phyloP scores from a whole-genome alignment of 352 stramenopile species.

The Peronospora destructor region DNA sequence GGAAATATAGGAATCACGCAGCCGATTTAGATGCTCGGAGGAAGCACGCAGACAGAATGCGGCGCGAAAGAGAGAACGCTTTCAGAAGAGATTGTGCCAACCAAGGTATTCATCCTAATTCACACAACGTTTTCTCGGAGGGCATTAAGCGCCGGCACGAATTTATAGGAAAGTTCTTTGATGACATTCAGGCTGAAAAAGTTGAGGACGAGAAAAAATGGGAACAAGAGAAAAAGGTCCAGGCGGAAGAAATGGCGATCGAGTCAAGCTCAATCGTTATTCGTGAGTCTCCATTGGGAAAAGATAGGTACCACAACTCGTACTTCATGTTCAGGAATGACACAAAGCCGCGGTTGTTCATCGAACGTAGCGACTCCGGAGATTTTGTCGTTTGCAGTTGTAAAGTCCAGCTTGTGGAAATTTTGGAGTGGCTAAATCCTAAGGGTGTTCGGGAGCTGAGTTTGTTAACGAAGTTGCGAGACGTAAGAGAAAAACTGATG shows the following conservation, averaged over 20 bases:
- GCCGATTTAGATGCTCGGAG: constrained; percentile 48
- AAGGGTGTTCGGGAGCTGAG: constrained; percentile 64
- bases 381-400: constrained; percentile 48
- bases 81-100: constrained; percentile 54
- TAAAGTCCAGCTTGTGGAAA: constrained; percentile 31
- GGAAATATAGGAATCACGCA: constrained; percentile 44
- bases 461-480: constrained; percentile 47
- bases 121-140: constrained; percentile 56
- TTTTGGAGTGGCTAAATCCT: constrained; percentile 69
- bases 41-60: constrained; percentile 40
- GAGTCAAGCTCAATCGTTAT: constrained; percentile 53
- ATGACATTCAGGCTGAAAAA: constrained; percentile 47
- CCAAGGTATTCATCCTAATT: constrained; percentile 61
- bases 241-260: constrained; percentile 32
- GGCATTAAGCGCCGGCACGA: constrained; percentile 51
- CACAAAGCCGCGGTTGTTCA: constrained; percentile 48
- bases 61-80: constrained; percentile 50
- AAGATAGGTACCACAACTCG: constrained; percentile 67
- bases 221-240: constrained; percentile 43
- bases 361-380: constrained; percentile 59
- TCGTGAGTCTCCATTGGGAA: constrained; percentile 58
- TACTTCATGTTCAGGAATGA: constrained; percentile 79
- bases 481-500: constrained; percentile 38
- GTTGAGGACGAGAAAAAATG: constrained; percentile 43
- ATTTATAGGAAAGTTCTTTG: constrained; percentile 64